Conservation (phyloP, 768 basidiomycete species). For the Termitomyces sp. region DNA sequence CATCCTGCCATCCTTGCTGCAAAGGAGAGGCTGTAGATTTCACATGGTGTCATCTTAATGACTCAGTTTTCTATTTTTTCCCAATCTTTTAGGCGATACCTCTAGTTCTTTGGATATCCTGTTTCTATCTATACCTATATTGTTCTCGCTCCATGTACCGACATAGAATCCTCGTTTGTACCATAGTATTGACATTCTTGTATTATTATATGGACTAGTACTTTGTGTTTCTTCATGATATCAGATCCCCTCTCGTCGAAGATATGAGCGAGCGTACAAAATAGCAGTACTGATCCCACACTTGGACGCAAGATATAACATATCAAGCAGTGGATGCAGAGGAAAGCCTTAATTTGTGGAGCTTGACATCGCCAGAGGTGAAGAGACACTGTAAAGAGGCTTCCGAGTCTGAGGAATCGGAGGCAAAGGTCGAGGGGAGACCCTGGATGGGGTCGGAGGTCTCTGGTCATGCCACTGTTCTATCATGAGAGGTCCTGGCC, state of each 20-base stretch:
- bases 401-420: neutral
- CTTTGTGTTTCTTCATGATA: neutral
- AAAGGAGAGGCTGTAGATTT: slow-evolving; percentile 1
- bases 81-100: neutral
- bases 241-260: neutral
- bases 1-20: slow-evolving; percentile 7
- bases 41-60: neutral
- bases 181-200: neutral
- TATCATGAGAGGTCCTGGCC: neutral
- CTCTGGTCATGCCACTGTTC: neutral
- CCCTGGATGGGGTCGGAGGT: neutral
- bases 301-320: no score
- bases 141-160: neutral
- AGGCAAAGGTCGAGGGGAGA: slow-evolving; percentile 1
- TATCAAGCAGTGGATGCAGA: neutral
- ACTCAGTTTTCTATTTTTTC: neutral
- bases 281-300: no score
- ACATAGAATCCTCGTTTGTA: neutral
- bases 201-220: neutral
- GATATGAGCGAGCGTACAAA: no score
- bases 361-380: no score
- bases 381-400: neutral
- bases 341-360: neutral
- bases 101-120: neutral
- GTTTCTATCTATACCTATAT: neutral